A percentile compares a stretch with the other conserved stretches of the same genome.
phyloP scores from a whole-genome alignment of 2,329 filamentous ascomycete genomes.

The Chaetomium sp. region DNA sequence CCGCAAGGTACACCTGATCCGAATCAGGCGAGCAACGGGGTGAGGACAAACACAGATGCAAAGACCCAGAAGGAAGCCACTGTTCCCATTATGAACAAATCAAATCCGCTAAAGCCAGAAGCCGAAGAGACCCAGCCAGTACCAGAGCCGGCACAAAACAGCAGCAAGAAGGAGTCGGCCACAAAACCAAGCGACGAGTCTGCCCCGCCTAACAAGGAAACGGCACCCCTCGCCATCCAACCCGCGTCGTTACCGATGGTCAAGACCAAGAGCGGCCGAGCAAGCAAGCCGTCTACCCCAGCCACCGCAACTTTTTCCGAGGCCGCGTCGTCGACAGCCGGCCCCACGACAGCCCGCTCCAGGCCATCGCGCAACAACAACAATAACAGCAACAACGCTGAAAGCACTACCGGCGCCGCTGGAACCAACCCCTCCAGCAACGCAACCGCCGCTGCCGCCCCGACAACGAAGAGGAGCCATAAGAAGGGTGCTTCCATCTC shows the following conservation, averaged over 20 bases:
- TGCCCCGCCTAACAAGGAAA: slow-evolving; percentile 43
- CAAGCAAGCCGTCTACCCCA: slow-evolving; percentile 68
- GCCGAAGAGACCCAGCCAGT: slow-evolving; percentile 37
- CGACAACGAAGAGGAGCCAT: slow-evolving; percentile 56
- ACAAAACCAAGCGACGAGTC: slow-evolving; percentile 16
- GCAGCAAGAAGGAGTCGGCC: slow-evolving; percentile 25
- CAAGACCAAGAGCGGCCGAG: slow-evolving; percentile 64
- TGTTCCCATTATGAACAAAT: slow-evolving; percentile 37
- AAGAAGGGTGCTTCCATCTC: slow-evolving; percentile 57
- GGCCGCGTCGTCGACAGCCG: slow-evolving; percentile 38
- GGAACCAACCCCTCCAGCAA: slow-evolving; percentile 19
- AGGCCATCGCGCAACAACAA: slow-evolving; percentile 53
- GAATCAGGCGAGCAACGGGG: slow-evolving; percentile 37
- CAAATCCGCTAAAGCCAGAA: slow-evolving; percentile 37
- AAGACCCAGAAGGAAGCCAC: slow-evolving; percentile 56
- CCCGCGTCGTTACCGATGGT: slow-evolving; percentile 48
- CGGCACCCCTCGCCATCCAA: slow-evolving; percentile 42
- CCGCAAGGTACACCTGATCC: slow-evolving; percentile 44
- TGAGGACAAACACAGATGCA: slow-evolving; percentile 46
- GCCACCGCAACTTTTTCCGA: slow-evolving; percentile 63
- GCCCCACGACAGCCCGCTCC: slow-evolving; percentile 43
- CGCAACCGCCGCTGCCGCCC: slow-evolving; percentile 31
- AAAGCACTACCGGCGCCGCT: slow-evolving; percentile 17
- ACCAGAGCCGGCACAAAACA: slow-evolving; percentile 32
- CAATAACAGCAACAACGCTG: slow-evolving; percentile 11